phyloP scores from a whole-genome alignment of 2,329 filamentous ascomycete species.

The Penicillium frequentans region DNA sequence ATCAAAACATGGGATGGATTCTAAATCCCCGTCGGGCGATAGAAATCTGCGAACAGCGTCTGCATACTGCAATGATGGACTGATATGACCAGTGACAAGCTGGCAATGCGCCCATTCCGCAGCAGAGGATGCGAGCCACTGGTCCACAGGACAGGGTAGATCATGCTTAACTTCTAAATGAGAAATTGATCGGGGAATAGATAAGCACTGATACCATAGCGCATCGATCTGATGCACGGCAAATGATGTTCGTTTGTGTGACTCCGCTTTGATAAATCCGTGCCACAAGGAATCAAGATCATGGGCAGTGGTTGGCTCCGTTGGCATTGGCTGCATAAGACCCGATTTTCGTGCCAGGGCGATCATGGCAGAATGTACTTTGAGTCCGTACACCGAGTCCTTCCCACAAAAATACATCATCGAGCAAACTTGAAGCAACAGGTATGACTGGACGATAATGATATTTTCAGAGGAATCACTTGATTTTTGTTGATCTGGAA shows the following conservation, averaged over 20 bases:
- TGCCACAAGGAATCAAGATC: constrained; percentile 43
- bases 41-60: constrained; percentile 42
- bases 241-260: constrained; percentile 45
- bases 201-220: constrained; percentile 46
- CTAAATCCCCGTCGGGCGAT: constrained; percentile 28
- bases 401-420: constrained; percentile 46
- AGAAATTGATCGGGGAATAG: constrained; percentile 27
- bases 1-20: constrained; percentile 37
- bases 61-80: constrained; percentile 31
- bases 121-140: constrained; percentile 41
- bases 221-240: constrained; percentile 47
- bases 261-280: constrained; percentile 39
- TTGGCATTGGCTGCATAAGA: constrained; percentile 34
- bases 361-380: constrained; percentile 44
- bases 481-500: constrained; percentile 16
- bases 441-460: constrained; percentile 38
- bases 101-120: constrained; percentile 29
- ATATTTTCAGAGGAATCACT: constrained; percentile 21
- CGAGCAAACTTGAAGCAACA: constrained; percentile 44
- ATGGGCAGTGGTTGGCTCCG: constrained; percentile 18
- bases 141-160: constrained; percentile 40
- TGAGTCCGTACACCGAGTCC: constrained; percentile 36
- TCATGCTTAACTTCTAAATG: constrained; percentile 49
- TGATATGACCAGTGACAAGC: constrained; percentile 23
- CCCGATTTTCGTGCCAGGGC: constrained; percentile 37